Base-by-base conservation (phyloP, 225 moss, liverwort and hornwort genomes). In the Pseudisothecium myosuroides region DNA sequence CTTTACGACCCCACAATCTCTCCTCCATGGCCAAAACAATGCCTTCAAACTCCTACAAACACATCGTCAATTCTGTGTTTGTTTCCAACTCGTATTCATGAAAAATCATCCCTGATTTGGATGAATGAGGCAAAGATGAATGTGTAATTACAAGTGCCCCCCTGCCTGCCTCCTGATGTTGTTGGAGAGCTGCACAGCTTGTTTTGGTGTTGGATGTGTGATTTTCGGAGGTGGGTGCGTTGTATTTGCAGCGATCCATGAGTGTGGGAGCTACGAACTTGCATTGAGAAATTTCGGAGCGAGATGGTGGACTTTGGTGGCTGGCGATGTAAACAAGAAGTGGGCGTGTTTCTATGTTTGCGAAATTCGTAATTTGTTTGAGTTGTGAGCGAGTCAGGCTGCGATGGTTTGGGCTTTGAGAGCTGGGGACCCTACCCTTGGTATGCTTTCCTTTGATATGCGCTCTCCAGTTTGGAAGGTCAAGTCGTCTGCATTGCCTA, bases 341-440 rank as follows among this genome's bases (percentile, higher is more conserved):
- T 36, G 80, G 67, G 60, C 60, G 54, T 29, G 61, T 58, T 83
- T 87, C 59, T 56, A 18, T 32, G 41, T 56, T 84, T 39, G 52
- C 61, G 82, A 41, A 26, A 16, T 55, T 50, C 62, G 85, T 61
- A 69, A 55, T 66, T 81, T 68, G 75, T 74, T 80, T 83, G 80
- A 50, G 22, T 72, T 73, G 32, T 68, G 43, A 65, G 64, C 78
- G 43, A 68, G 52, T 67, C 86, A 56, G 73, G 80, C 85, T 91
- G 91, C 95, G 37, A 93, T 93, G 95, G 95, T 95, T 81, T 95
- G 95, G 93, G 85, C 92, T 91, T 88, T 95, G 85, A 90, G 84
- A 88, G 90, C 93, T 88, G 89, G 90, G 84, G 93, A 92, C 63
- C 71, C 91, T 90, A 76, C 89, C 49, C 67, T 80, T 77, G 88